A percentile compares a stretch with the other conserved stretches of the same genome.
Evolutionary conservation across 495 filamentous ascomycete species (phyloP).

Genomic region (Tuber umbilicatum): DNA sequence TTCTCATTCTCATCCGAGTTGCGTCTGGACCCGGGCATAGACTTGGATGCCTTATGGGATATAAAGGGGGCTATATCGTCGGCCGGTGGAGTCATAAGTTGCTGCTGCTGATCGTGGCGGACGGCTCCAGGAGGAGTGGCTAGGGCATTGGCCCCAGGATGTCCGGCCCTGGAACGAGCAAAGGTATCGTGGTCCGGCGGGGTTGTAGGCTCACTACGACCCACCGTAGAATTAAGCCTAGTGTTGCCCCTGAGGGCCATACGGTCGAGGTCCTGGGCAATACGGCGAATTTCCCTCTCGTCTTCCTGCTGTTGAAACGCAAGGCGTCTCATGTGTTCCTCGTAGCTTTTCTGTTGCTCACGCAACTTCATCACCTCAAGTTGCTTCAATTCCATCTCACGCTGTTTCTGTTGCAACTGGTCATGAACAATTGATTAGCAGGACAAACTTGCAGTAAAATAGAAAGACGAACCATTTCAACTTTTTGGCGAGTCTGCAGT

Average conservation of each 20-base stretch:
- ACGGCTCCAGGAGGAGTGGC: conserved; percentile 63
- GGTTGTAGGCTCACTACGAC: conserved; percentile 78
- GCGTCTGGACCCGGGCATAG: conserved; percentile 77
- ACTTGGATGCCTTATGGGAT: conserved; percentile 61
- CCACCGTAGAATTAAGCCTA: conserved; percentile 48
- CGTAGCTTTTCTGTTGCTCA: conserved; percentile 75
- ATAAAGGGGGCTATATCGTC: conserved; percentile 49
- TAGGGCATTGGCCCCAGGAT: conserved; percentile 41
- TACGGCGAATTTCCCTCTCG: conserved; percentile 71
- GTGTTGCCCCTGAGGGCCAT: conserved; percentile 45
- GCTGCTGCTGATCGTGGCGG: conserved; percentile 66
- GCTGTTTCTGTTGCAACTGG: conserved; percentile 86
- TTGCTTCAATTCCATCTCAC: conserved; percentile 65
- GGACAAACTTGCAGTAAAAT: conserved; percentile 5
- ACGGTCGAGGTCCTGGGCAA: conserved; percentile 67
- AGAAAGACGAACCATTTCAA: conserved; percentile 36
- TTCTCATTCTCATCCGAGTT: conserved; percentile 74
- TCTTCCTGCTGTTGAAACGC: conserved; percentile 74
- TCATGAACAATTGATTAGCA: conserved; percentile 38
- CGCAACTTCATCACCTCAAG: conserved; percentile 43
- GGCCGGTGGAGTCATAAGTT: conserved; percentile 47
- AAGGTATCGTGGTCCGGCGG: conserved; percentile 70
- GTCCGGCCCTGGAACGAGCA: conserved; percentile 25
- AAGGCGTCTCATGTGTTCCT: conserved; percentile 78
- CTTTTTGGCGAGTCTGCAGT: conserved; percentile 35